These are phyloP conservation scores for Letharia lupina DNA, from an alignment of 495 filamentous ascomycete species.

Conservation along the genomic window DNA sequence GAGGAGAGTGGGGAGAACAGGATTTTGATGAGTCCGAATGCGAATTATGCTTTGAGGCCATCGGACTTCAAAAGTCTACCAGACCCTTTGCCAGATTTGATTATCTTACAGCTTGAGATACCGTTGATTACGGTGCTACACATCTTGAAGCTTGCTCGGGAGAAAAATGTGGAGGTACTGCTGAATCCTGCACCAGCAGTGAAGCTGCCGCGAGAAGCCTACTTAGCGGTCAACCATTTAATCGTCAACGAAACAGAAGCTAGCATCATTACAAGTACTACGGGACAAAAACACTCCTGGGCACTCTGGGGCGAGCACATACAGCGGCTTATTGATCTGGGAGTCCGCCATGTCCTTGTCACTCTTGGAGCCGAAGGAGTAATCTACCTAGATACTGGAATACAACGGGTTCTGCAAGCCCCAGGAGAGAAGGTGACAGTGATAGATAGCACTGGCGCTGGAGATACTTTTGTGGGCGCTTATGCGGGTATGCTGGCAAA, in stretches of 20 bases:
- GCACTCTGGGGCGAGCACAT: constrained; percentile 34
- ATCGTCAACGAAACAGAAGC: constrained; percentile 92
- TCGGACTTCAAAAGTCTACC: constrained; percentile 36
- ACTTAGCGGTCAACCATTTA: constrained; percentile 61
- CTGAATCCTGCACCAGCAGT: constrained; percentile 83
- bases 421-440: constrained; percentile 55
- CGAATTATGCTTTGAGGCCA: constrained; percentile 52
- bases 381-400: constrained; percentile 41
- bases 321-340: constrained; percentile 50
- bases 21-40: constrained; percentile 72
- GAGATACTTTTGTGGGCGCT: constrained; percentile 86
- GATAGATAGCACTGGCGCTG: constrained; percentile 88
- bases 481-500: constrained; percentile 62
- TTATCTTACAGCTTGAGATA: constrained; percentile 87
- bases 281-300: constrained; percentile 41
- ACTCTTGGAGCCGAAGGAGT: constrained; percentile 75
- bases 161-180: constrained; percentile 49
- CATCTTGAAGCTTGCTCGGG: constrained; percentile 48
- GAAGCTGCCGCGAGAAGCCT: constrained; percentile 57
- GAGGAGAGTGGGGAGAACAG: constrained; percentile 72
- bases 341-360: constrained; percentile 68
- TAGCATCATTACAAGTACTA: constrained; percentile 47
- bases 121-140: constrained; percentile 62
- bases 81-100: constrained; percentile 47
- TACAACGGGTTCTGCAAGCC: constrained; percentile 38